Conservation (phyloP, 768 basidiomycete species). For the Boletales sp. region DNA sequence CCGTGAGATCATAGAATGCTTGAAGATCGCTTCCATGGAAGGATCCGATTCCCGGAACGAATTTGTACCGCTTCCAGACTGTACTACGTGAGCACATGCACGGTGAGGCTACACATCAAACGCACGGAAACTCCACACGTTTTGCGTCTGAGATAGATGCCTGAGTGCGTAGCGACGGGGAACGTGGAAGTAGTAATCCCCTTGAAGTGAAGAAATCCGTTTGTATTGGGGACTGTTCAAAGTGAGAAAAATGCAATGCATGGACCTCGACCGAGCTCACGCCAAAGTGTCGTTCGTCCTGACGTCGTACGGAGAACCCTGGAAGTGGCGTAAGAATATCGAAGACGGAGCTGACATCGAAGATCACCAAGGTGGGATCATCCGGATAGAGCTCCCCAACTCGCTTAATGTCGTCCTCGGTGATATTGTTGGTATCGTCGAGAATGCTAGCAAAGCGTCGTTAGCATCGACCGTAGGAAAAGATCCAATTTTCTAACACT, state of each 20-base stretch:
- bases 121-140: not conserved
- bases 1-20: not conserved
- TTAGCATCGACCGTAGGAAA: not conserved
- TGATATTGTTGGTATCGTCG: not conserved
- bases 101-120: not conserved
- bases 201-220: slow-evolving; percentile 29
- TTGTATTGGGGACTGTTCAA: slow-evolving; percentile 37
- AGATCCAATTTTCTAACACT: not conserved
- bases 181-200: slow-evolving; percentile 30
- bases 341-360: not conserved
- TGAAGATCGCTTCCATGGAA: not conserved
- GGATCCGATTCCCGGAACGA: not conserved
- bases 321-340: not conserved
- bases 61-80: slow-evolving; percentile 1
- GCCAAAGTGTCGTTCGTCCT: not conserved
- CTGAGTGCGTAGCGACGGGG: not conserved
- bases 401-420: not conserved
- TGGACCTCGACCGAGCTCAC: not conserved
- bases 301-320: not conserved
- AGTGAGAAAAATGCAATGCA: not conserved
- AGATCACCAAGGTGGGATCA: not conserved
- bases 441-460: not conserved
- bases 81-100: no score
- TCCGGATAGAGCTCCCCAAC: not conserved
- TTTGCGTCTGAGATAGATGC: not conserved